Evolutionary conservation across 2,329 filamentous ascomycete genomes (phyloP), one percentile per base, ranked within the genome.

Genomic region (Pyrenophora teres): DNA sequence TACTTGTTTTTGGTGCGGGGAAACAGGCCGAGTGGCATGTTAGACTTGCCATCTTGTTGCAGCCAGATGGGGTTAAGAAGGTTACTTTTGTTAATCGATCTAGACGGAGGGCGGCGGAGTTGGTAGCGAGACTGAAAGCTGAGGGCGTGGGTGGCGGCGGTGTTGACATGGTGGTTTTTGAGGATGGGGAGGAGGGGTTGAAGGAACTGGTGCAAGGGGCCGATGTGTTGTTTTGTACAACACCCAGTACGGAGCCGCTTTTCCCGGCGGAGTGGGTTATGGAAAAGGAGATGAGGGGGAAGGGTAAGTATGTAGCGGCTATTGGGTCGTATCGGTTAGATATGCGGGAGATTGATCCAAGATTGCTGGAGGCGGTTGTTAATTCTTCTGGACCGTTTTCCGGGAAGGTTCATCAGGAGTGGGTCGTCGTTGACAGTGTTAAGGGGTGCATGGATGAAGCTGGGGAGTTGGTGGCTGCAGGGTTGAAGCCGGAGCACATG

Each of bases 21-120:
- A 74, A 76, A 37, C 79, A 81, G 57, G 78, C 78, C 0, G 71
- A 78, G 48, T 81, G 79, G 79, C 79, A 81, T 59, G 69, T 77
- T 3, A 71, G 78, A 13, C 65, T 81, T 3, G 76, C 76, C 0
- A 53, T 81, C 3, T 62, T 78, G 0, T 59, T 73, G 6, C 66
- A 63, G 8, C 56, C 64, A 0, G 70, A 75, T 8, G 5, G 5
- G 19, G 70, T 80, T 18, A 30, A 33, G 33, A 55, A 46, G 2
- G 55, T 72, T 6, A 63, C 63, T 0, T 36, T 69, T 6, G 59
- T 70, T 0, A 70, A 70, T 37, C 65, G 67, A 5, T 60, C 54
- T 0, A 27, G 13, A 6, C 36, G 33, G 15, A 36, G 65, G 16
- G 50, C 58, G 6, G 19, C 38, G 13, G 54, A 59, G 23, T 32